Conservation (phyloP, 768 basidiomycete species). For the Pilatotrama ljubarskyi region DNA sequence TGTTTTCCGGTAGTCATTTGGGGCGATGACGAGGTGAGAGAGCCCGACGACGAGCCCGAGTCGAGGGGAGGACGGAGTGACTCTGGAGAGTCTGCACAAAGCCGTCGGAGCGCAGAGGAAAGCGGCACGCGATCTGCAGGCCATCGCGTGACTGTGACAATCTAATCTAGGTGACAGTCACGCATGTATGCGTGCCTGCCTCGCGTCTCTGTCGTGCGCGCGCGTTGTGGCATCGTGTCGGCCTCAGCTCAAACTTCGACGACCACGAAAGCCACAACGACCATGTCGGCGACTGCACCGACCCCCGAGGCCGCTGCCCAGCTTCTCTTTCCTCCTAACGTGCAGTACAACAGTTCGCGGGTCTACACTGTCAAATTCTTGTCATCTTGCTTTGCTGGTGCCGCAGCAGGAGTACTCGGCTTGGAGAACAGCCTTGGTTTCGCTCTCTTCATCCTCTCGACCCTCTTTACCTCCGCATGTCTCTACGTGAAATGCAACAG, state of each 20-base stretch:
- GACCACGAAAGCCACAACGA: conserved; percentile 13
- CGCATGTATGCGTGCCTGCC: neutral
- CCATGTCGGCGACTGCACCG: conserved; percentile 34
- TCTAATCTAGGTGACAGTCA: conserved; percentile 4
- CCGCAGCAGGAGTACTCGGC: conserved; percentile 86
- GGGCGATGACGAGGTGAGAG: conserved; percentile 9
- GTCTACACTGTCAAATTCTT: conserved; percentile 72
- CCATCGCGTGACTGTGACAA: conserved; percentile 14
- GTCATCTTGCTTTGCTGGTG: conserved; percentile 82
- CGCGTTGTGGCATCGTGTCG: neutral
- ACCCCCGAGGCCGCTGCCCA: conserved; percentile 52
- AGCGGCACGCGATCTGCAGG: conserved; percentile 13
- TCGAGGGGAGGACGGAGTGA: neutral
- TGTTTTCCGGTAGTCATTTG: conserved; percentile 24
- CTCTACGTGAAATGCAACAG: conserved; percentile 76
- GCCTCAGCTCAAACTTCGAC: conserved; percentile 2
- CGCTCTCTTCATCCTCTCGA: conserved; percentile 68
- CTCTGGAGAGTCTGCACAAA: conserved; percentile 8
- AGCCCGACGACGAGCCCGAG: conserved; percentile 7
- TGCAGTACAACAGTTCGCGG: conserved; percentile 60
- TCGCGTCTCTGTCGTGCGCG: neutral
- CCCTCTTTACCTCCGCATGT: conserved; percentile 63
- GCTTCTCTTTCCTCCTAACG: conserved; percentile 66
- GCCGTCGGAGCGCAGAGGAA: conserved; percentile 11
- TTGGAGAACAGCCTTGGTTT: conserved; percentile 86